Evolutionary conservation across 192 early-diverging fungal genomes (phyloP).

Genomic region (Linnemannia exigua): DNA sequence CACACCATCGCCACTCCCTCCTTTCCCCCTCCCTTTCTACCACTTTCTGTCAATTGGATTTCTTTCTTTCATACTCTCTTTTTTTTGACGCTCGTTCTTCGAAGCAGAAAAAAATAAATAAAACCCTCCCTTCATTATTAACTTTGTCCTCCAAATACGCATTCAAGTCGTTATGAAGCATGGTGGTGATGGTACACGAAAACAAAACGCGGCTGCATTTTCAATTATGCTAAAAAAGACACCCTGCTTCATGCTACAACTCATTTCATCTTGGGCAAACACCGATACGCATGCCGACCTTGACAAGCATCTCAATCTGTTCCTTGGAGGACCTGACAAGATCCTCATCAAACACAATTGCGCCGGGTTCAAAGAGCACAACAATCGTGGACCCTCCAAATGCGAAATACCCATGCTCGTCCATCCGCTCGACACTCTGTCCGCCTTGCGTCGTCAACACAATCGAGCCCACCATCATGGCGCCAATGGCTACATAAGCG

Average conservation of each 20-base stretch:
- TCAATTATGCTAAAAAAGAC: no score
- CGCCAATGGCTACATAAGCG: constrained; percentile 79
- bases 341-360: constrained; percentile 78
- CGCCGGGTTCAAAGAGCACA: constrained; percentile 72
- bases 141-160: neutral
- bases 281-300: constrained; percentile 47
- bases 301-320: constrained; percentile 79
- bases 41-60: neutral
- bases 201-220: no score
- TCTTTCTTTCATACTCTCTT: neutral
- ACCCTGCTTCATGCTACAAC: no score
- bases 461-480: constrained; percentile 90
- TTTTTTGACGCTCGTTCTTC: neutral
- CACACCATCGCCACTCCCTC: neutral
- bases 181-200: no score
- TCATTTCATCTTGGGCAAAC: neutral
- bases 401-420: constrained; percentile 87
- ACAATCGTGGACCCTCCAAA: constrained; percentile 88
- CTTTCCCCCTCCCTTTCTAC: neutral
- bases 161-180: neutral
- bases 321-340: constrained; percentile 73
- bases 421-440: constrained; percentile 67
- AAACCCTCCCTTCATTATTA: neutral
- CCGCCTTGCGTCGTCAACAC: constrained; percentile 65
- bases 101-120: neutral